A percentile compares a stretch with the other conserved stretches of the same genome.
phyloP scores from a whole-genome alignment of 139 green algal species.

The Chlorella vulgaris region DNA sequence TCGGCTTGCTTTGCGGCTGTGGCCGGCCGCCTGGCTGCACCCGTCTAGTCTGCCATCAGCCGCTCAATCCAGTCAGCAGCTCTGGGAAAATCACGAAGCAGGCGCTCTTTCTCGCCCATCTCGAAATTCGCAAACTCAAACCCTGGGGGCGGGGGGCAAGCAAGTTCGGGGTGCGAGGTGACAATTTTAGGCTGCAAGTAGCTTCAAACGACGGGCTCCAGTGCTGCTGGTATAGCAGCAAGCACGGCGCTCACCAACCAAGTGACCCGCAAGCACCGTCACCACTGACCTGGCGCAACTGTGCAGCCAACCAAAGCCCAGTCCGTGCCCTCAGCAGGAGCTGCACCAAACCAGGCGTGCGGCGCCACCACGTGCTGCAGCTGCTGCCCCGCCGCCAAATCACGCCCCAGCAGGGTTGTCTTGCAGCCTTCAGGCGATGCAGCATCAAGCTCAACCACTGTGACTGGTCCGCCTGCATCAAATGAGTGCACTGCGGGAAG shows the following conservation, averaged over 20 bases:
- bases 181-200: no score
- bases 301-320: conserved; percentile 30
- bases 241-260: no score
- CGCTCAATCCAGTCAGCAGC: conserved; percentile 20
- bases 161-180: no score
- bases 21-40: background rate
- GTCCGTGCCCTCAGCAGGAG: background rate
- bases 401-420: background rate
- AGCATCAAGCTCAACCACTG: conserved; percentile 7
- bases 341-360: conserved; percentile 24
- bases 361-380: conserved; percentile 34
- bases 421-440: background rate
- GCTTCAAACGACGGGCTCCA: no score
- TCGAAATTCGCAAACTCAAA: conserved; percentile 19
- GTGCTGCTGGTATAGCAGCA: no score
- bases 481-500: background rate
- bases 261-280: no score
- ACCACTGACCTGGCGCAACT: conserved; percentile 16
- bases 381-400: conserved; percentile 16
- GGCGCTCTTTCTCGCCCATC: background rate
- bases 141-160: background rate
- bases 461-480: conserved; percentile 23
- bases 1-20: no score
- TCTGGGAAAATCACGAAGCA: conserved; percentile 6
- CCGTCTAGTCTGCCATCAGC: conserved; percentile 13